phyloP scores from a whole-genome alignment of 208 protist species.

The Jaenimonas drosophilae region DNA sequence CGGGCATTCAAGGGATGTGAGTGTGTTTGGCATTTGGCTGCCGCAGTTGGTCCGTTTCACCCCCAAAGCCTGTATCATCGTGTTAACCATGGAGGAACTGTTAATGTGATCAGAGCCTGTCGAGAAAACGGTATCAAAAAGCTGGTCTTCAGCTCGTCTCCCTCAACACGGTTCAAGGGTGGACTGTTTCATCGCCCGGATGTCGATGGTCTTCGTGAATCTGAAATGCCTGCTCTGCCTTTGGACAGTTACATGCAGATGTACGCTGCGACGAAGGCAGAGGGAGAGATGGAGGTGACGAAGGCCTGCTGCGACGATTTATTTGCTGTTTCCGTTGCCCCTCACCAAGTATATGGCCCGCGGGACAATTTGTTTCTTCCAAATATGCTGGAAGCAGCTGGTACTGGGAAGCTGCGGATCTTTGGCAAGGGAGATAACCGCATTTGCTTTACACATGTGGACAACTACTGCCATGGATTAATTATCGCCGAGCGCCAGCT shows the following conservation, averaged over 20 bases:
- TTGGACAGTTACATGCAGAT: slow-evolving; percentile 87
- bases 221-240: slow-evolving; percentile 82
- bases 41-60: slow-evolving; percentile 92
- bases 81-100: slow-evolving; percentile 90
- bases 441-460: slow-evolving; percentile 94
- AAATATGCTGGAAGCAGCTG: slow-evolving; percentile 92
- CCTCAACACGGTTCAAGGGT: slow-evolving; percentile 89
- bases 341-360: slow-evolving; percentile 94
- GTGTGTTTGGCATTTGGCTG: slow-evolving; percentile 92
- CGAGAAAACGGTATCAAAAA: slow-evolving; percentile 84
- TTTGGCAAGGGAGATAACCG: slow-evolving; percentile 90
- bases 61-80: slow-evolving; percentile 74
- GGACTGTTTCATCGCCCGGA: slow-evolving; percentile 84
- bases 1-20: slow-evolving; percentile 79
- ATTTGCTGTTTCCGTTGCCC: slow-evolving; percentile 85
- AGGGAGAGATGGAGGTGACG: slow-evolving; percentile 84
- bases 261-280: slow-evolving; percentile 92
- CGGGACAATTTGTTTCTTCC: slow-evolving; percentile 93
- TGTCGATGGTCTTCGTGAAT: slow-evolving; percentile 88
- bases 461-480: slow-evolving; percentile 93
- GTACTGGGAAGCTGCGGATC: slow-evolving; percentile 89
- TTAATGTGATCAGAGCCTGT: slow-evolving; percentile 92
- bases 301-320: slow-evolving; percentile 75
- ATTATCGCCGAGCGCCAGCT: slow-evolving; percentile 89
- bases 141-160: slow-evolving; percentile 91